Evolutionary conservation across 1,139 yeast genomes (phyloP).

Genomic region (Suhomyces bokatorum): DNA sequence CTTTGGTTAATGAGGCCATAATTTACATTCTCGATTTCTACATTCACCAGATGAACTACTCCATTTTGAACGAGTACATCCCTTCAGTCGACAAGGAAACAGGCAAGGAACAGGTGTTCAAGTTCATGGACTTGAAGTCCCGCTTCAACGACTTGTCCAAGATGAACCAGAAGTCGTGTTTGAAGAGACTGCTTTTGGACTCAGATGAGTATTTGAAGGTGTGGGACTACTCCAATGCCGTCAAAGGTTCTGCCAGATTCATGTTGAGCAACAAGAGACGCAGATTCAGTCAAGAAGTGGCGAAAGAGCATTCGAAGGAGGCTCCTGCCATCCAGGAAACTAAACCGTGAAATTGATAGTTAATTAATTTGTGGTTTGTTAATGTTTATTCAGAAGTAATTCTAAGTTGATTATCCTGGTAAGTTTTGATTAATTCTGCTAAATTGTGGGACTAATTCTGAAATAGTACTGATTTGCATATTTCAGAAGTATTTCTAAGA

Average conservation of each 20-base stretch:
- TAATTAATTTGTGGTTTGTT: no score
- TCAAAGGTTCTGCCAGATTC: conserved; percentile 54
- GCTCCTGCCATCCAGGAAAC: background rate
- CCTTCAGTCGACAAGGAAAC: conserved; percentile 32
- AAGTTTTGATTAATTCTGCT: no score
- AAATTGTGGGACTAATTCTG: no score
- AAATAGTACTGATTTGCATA: no score
- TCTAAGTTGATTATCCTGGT: no score
- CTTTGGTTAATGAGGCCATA: conserved; percentile 59
- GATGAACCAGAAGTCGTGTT: conserved; percentile 40
- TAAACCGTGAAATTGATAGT: no score
- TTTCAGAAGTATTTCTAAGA: no score
- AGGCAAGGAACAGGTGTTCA: conserved; percentile 49
- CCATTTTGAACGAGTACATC: conserved; percentile 26
- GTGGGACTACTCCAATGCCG: conserved; percentile 49
- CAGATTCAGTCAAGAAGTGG: conserved; percentile 27
- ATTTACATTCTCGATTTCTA: conserved; percentile 63
- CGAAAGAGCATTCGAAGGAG: background rate
- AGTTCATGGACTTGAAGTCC: conserved; percentile 49
- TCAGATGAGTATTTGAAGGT: conserved; percentile 50
- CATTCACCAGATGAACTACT: conserved; percentile 48
- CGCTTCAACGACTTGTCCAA: conserved; percentile 44
- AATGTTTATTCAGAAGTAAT: no score
- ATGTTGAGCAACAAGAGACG: conserved; percentile 53
- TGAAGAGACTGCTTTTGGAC: conserved; percentile 38